Evolutionary conservation across 805 yeast genomes (phyloP).

Genomic region (Zygotorulaspora sp.): DNA sequence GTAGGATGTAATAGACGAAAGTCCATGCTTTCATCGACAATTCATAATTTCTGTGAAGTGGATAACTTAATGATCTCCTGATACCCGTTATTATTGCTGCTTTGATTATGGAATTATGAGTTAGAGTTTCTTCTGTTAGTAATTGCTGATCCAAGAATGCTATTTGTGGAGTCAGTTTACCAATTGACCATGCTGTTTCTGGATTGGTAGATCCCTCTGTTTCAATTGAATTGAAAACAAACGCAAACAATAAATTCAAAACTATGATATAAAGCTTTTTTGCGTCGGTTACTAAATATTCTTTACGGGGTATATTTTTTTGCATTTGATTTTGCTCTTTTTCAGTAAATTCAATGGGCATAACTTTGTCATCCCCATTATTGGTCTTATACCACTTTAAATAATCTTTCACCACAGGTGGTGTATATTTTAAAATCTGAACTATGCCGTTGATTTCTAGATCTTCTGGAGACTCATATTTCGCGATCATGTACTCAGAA

Average conservation of each 20-base stretch:
- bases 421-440: slow-evolving; percentile 48
- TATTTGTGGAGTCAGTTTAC: slow-evolving; percentile 77
- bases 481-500: slow-evolving; percentile 65
- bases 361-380: slow-evolving; percentile 24
- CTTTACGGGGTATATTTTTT: slow-evolving; percentile 55
- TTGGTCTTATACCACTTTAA: slow-evolving; percentile 47
- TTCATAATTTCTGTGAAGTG: slow-evolving; percentile 69
- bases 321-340: slow-evolving; percentile 65
- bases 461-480: slow-evolving; percentile 53
- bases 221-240: slow-evolving; percentile 69
- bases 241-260: slow-evolving; percentile 64
- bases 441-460: slow-evolving; percentile 42
- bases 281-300: slow-evolving; percentile 48
- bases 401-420: slow-evolving; percentile 43
- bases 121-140: slow-evolving; percentile 27
- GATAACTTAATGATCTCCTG: slow-evolving; percentile 72
- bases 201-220: slow-evolving; percentile 67
- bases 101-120: slow-evolving; percentile 37
- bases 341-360: slow-evolving; percentile 51
- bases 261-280: slow-evolving; percentile 59
- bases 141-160: slow-evolving; percentile 63
- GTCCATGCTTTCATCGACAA: slow-evolving; percentile 63
- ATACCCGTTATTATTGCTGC: slow-evolving; percentile 57
- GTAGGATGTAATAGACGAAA: slow-evolving; percentile 60
- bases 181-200: slow-evolving; percentile 93